A percentile compares a stretch with the other conserved stretches of the same genome.
phyloP scores from a whole-genome alignment of 2,329 filamentous ascomycete species.

The Colletotrichum orbiculare region DNA sequence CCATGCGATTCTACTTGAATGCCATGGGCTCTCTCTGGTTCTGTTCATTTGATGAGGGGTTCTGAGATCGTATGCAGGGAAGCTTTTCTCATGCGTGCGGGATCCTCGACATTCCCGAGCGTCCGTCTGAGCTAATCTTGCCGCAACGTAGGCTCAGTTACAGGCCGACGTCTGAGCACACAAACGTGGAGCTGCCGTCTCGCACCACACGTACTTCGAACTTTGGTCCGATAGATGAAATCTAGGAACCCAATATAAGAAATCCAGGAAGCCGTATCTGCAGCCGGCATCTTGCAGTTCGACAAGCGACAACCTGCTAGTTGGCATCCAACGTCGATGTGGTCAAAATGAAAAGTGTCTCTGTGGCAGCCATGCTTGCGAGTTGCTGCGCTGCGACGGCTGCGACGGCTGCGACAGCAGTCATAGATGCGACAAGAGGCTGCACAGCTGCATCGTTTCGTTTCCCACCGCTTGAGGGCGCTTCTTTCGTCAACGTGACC shows the following conservation, averaged over 20 bases:
- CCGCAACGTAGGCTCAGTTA: neutral
- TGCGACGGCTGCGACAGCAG: neutral
- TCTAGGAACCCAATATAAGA: neutral
- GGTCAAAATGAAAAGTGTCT: conserved; percentile 15
- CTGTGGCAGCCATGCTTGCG: neutral
- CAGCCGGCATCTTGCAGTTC: too few species aligned
- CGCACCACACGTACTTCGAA: neutral
- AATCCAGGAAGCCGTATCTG: neutral
- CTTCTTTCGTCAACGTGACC: conserved; percentile 15
- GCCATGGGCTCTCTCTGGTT: neutral
- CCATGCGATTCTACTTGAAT: too few species aligned
- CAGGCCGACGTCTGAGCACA: conserved; percentile 17
- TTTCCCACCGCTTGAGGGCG: conserved; percentile 22
- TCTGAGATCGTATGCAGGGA: neutral
- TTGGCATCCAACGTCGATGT: too few species aligned
- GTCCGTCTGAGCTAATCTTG: conserved; percentile 13
- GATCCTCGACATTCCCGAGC: conserved; percentile 16
- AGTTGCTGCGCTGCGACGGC: neutral
- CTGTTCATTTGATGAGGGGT: too few species aligned
- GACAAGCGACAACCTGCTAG: too few species aligned
- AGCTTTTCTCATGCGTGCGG: conserved; percentile 11
- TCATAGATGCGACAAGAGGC: neutral
- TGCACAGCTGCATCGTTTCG: conserved; percentile 14
- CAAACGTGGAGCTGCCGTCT: neutral
- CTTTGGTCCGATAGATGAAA: too few species aligned